Evolutionary conservation across 2,329 filamentous ascomycete species (phyloP), one percentile per base, ranked within the genome.

Genomic region (Pseudocercospora cruenta): DNA sequence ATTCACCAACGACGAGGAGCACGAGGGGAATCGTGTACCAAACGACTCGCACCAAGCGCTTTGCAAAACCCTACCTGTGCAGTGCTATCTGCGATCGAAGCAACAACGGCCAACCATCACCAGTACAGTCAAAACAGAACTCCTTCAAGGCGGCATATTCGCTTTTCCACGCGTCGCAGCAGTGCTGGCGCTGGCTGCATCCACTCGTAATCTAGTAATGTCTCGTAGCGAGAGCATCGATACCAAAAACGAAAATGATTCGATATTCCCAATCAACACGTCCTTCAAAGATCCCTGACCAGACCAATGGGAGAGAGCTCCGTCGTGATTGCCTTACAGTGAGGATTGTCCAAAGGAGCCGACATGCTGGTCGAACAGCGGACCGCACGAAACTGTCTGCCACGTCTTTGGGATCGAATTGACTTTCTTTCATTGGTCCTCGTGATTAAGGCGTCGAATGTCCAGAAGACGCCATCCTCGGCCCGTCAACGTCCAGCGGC

Each of bases 161-260:
- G 49, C 21, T 36, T 22, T 51, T 58, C 33, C 36, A 31, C 33
- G 39, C 43, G 49, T 53, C 21, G 58, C 58, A 47, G 58, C 65
- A 67, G 62, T 67, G 65, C 65, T 62, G 65, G 65, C 65, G 51
- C 62, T 67, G 65, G 54, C 43, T 57, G 57, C 57, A 60, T 57
- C 57, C 54, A 36, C 55, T 63, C 64, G 54, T 63, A 66, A 60
- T 61, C 36, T 36, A 60, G 49, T 65, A 65, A 65, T 65, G 58
- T 65, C 26, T 61, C 43, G 63, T 65, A 57, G 57, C 61, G 61
- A 49, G 54, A 51, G 28, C 24, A 57, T 53, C 28, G n/a, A 54
- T 62, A 28, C 39, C 36, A 51, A 58, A 49, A 54, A 19, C 31
- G 58, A 33, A 39, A 33, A 60, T 4, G n/a, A 21, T n/a, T 36